Evolutionary conservation across 176 grass and related monocot species (phyloP).

Genomic region (Microstegium vimineum): DNA sequence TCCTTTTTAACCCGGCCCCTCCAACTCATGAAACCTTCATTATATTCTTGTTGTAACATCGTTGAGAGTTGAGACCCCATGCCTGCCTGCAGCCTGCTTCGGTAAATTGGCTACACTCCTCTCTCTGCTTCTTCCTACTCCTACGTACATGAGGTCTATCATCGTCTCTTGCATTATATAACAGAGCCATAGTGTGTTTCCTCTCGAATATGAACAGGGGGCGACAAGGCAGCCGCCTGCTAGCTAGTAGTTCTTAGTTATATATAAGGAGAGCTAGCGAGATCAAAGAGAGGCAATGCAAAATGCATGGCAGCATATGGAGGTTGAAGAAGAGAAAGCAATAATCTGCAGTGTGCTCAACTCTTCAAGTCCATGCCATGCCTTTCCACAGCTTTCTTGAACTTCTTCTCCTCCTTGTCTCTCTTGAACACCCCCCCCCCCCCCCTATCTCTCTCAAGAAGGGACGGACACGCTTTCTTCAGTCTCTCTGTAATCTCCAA

Average conservation of each 20-base stretch:
- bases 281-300: conserved; percentile 14
- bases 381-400: conserved; percentile 99
- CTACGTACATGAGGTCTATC: background rate
- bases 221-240: background rate
- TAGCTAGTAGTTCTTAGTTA: background rate
- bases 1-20: conserved; percentile 23
- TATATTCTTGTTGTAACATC: background rate
- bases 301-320: conserved; percentile 8
- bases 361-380: conserved; percentile 65
- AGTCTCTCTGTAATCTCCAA: background rate
- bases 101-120: background rate
- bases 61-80: background rate
- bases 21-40: background rate
- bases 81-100: background rate
- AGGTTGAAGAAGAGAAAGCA: background rate
- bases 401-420: conserved; percentile 48
- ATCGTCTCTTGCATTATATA: background rate
- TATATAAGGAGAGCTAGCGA: conserved; percentile 26
- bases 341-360: background rate
- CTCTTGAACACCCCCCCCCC: background rate
- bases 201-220: background rate
- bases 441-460: background rate
- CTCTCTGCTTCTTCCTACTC: background rate
- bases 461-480: background rate
- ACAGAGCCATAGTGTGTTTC: background rate